Evolutionary conservation across 805 yeast genomes (phyloP), one percentile per base, ranked within the genome.

Genomic region (Sugiyamaella chiloensis): DNA sequence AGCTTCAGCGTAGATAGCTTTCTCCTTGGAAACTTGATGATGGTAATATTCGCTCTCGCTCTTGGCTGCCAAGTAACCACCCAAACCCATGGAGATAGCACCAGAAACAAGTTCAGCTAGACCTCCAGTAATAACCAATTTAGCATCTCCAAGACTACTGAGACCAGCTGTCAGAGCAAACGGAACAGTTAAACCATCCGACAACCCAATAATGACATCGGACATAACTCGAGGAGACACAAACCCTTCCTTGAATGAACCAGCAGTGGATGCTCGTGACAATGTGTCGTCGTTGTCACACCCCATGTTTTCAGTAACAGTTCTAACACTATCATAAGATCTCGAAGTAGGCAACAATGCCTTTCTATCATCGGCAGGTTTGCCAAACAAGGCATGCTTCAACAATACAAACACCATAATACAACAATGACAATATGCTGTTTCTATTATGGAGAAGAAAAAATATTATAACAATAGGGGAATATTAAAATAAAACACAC

Each of bases 151-250:
- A 45, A 91, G 75, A 1, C 95, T 83, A 1, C 96, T 85, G 47
- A 91, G 75, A 42, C 98, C 99, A 0, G 99, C 98, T 1, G 98
- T 93, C 57, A 93, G 76, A 1, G 99, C 99, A 74, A 91, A 91
- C n/a, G 99, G 99, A 34, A 91, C 99, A 0, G 98, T 91, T 55
- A 91, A 76, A 3, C 99, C 99, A 65, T 91, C 99, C 29, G 93
- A 83, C 43, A 91, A 77, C 4, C 99, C 99, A 61, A 91, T 91
- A 56, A 91, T 88, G 47, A 87, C 75, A 65, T 91, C 98, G 40
- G 93, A 83, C 84, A 91, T 87, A 21, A 90, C 90, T 64, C 99
- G 80, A 7, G 99, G 99, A 23, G 56, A 48, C n/a, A 60, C 60
- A 34, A 55, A 32, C 12, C 58, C 52, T 19, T 42, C 55, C 17